These are phyloP conservation scores for Carex kokanica DNA, from an alignment of 176 grass and related monocot genomes.

Conservation along the genomic window DNA sequence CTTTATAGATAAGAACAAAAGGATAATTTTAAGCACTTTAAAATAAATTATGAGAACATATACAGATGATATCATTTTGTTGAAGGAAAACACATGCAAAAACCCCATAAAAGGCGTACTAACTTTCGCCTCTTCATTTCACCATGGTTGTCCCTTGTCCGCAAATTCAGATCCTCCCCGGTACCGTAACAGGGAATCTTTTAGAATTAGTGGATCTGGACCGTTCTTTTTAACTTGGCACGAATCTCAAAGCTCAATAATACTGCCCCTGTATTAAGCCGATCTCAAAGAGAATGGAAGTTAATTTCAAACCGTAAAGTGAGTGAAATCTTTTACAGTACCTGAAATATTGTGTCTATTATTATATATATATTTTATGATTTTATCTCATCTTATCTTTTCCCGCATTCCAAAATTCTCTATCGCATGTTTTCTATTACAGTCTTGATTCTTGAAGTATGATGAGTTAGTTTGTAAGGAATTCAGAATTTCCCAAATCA, in stretches of 20 bases:
- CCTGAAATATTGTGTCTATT: background rate
- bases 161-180: no score
- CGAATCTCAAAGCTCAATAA: no score
- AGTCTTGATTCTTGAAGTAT: background rate
- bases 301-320: no score
- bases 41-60: background rate
- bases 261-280: no score
- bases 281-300: no score
- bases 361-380: background rate
- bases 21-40: background rate
- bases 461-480: background rate
- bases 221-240: no score
- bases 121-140: no score
- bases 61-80: background rate
- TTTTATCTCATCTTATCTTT: background rate
- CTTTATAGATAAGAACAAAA: background rate
- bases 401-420: background rate
- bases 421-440: background rate
- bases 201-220: no score
- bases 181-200: no score
- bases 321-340: no score
- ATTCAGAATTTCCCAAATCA: background rate
- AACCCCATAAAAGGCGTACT: background rate
- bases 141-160: no score
- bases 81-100: conserved; percentile 2